These are phyloP conservation scores for Phaeosphaeria sp. DNA, from an alignment of 2,329 filamentous ascomycete genomes.

Conservation along the genomic window DNA sequence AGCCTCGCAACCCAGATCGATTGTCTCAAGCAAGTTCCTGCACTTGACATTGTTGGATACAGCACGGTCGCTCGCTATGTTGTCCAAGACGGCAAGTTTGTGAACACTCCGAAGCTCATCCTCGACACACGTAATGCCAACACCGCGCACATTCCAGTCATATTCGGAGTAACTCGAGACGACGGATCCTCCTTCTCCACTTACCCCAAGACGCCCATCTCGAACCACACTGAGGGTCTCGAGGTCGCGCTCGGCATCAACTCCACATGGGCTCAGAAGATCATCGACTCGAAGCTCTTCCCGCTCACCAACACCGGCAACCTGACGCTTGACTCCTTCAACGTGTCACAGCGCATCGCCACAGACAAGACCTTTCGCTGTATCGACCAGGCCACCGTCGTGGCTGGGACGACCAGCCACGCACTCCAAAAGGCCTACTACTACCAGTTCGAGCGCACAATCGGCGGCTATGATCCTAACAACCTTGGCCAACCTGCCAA, in stretches of 20 bases:
- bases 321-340: slow-evolving; percentile 63
- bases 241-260: slow-evolving; percentile 56
- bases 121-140: slow-evolving; percentile 52
- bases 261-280: slow-evolving; percentile 40
- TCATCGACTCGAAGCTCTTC: slow-evolving; percentile 56
- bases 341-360: slow-evolving; percentile 60
- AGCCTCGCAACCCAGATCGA: slow-evolving; percentile 56
- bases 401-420: slow-evolving; percentile 54
- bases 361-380: slow-evolving; percentile 68
- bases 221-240: slow-evolving; percentile 52
- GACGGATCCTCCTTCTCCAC: slow-evolving; percentile 63
- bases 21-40: slow-evolving; percentile 59
- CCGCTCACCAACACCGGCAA: slow-evolving; percentile 58
- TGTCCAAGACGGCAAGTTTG: slow-evolving; percentile 65
- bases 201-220: slow-evolving; percentile 55
- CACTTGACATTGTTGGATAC: slow-evolving; percentile 50
- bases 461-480: slow-evolving; percentile 62
- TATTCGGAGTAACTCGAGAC: slow-evolving; percentile 63
- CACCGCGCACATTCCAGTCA: slow-evolving; percentile 59
- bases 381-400: slow-evolving; percentile 64
- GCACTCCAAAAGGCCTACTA: slow-evolving; percentile 61
- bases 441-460: slow-evolving; percentile 67
- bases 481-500: slow-evolving; percentile 56
- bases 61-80: slow-evolving; percentile 57
- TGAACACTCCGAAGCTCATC: slow-evolving; percentile 58